These are phyloP conservation scores for Larix sibirica DNA, from an alignment of 83 land plant species.

Conservation along the genomic window DNA sequence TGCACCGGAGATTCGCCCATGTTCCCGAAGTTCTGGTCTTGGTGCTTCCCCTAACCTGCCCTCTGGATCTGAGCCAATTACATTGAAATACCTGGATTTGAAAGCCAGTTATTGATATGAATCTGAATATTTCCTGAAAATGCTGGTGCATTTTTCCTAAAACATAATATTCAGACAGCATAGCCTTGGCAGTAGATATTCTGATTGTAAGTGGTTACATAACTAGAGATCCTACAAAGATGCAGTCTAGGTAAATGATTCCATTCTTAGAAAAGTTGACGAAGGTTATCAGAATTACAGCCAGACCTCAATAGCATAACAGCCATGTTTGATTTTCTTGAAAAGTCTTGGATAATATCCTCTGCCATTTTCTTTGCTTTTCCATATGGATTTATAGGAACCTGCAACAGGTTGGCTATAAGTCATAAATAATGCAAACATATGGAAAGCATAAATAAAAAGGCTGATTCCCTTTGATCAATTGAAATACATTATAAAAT, in stretches of 20 bases:
- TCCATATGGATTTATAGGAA: conserved; percentile 90
- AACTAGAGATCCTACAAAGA: background rate
- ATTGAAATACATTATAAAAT: background rate
- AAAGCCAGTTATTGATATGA: background rate
- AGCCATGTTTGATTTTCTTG: conserved; percentile 69
- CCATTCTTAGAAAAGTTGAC: background rate
- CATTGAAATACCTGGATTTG: conserved; percentile 79
- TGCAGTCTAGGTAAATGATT: background rate
- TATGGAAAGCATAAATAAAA: background rate
- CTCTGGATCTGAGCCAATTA: conserved; percentile 90
- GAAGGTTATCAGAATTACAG: background rate
- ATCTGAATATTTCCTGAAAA: background rate
- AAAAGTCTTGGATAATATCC: conserved; percentile 79
- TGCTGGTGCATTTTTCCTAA: background rate
- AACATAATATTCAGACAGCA: background rate
- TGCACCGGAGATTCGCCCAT: conserved; percentile 93
- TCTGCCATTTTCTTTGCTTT: conserved; percentile 96
- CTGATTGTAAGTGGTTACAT: background rate
- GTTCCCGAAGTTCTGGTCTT: conserved; percentile 79
- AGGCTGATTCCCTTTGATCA: background rate
- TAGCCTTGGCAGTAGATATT: background rate
- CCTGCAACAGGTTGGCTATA: conserved; percentile 27
- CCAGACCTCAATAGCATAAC: conserved; percentile 74
- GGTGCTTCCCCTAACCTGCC: conserved; percentile 92
- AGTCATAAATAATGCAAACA: background rate